These are phyloP conservation scores for Graphilbum fragrans DNA, from an alignment of 2,329 filamentous ascomycete species.

Conservation along the genomic window DNA sequence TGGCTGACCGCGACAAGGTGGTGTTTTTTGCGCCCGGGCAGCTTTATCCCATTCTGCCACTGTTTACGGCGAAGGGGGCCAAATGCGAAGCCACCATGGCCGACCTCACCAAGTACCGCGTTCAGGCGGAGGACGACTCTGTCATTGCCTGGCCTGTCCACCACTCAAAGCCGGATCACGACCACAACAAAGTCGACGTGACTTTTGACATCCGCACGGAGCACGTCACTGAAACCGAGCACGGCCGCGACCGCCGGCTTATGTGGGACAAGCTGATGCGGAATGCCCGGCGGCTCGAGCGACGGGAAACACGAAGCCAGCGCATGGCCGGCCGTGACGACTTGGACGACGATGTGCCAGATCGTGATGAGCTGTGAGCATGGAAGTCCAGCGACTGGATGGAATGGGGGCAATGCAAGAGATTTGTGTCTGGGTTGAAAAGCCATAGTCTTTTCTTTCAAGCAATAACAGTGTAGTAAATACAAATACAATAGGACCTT, in stretches of 20 bases:
- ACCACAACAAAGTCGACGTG: constrained; percentile 10
- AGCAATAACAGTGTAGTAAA: too few relatives aligned
- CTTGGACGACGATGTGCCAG: not conserved
- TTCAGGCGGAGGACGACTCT: constrained; percentile 11
- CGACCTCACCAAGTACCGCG: constrained; percentile 13
- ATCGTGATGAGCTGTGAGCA: constrained; percentile 6
- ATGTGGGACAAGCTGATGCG: constrained; percentile 18
- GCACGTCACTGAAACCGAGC: constrained; percentile 10
- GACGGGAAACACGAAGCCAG: constrained; percentile 13
- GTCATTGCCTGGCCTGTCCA: constrained; percentile 16
- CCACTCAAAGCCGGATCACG: constrained; percentile 12
- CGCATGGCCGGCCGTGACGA: constrained; percentile 8
- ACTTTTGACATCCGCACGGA: constrained; percentile 16
- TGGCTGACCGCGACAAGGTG: constrained; percentile 12
- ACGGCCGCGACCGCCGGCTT: constrained; percentile 14
- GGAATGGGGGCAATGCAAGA: too few relatives aligned
- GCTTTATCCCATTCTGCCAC: constrained; percentile 26
- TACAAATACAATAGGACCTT: too few relatives aligned
- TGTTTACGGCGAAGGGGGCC: constrained; percentile 23
- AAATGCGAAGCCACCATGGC: constrained; percentile 18
- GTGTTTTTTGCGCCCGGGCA: constrained; percentile 29
- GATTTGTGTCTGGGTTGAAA: too few relatives aligned
- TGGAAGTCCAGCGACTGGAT: too few relatives aligned
- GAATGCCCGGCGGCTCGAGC: constrained; percentile 13
- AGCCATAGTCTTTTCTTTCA: too few relatives aligned